Conservation (phyloP, 768 basidiomycete genomes). For the Stropharia rugosoannulata region DNA sequence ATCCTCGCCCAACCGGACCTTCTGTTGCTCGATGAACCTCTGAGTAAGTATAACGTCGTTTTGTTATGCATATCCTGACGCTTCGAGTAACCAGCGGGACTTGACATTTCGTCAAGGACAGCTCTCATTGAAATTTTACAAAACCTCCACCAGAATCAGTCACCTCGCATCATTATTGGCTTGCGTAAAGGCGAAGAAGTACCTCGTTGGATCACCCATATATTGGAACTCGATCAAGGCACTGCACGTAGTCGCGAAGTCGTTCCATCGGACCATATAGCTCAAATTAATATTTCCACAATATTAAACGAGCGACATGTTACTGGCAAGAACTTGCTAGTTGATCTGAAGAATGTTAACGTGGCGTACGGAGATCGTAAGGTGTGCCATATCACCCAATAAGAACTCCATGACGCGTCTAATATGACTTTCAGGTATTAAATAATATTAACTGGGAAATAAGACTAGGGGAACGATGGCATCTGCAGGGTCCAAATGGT, state of each 20-base stretch:
- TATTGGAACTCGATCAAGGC: slow-evolving; percentile 19
- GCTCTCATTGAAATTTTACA: slow-evolving; percentile 54
- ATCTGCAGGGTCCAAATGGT: slow-evolving; percentile 90
- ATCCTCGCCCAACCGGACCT: slow-evolving; percentile 70
- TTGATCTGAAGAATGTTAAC: slow-evolving; percentile 63
- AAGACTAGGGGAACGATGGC: slow-evolving; percentile 81
- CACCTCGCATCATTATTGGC: slow-evolving; percentile 61
- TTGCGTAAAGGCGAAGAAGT: slow-evolving; percentile 23
- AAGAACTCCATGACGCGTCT: background rate
- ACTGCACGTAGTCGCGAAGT: background rate
- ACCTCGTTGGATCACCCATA: slow-evolving; percentile 22
- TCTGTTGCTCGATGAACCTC: slow-evolving; percentile 87
- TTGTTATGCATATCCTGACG: background rate
- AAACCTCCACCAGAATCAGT: slow-evolving; percentile 43
- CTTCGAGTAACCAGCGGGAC: slow-evolving; percentile 54
- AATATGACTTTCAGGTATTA: slow-evolving; percentile 53
- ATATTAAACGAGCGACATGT: background rate
- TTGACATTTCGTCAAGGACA: slow-evolving; percentile 64
- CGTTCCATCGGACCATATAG: background rate
- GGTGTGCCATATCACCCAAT: slow-evolving; percentile 30
- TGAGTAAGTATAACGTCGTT: slow-evolving; percentile 52
- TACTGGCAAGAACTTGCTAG: slow-evolving; percentile 33
- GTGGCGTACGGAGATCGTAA: slow-evolving; percentile 70
- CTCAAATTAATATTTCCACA: slow-evolving; percentile 1
- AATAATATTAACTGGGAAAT: slow-evolving; percentile 82